phyloP scores from a whole-genome alignment of 106 monocot genomes.

The Platanthera zijinensis region DNA sequence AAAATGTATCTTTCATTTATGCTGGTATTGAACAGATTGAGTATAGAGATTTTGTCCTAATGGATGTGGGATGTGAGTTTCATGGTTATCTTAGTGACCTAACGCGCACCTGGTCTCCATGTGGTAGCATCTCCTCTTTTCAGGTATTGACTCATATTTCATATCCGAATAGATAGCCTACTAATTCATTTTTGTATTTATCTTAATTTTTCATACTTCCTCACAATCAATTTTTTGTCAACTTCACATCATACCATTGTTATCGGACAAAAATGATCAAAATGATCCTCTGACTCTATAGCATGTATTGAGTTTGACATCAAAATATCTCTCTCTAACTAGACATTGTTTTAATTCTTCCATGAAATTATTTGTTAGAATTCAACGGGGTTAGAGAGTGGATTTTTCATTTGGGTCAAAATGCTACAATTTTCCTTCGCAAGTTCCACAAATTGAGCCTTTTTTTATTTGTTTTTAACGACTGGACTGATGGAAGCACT shows the following conservation, averaged over 20 bases:
- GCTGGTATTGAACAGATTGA: conserved; percentile 48
- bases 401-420: no score
- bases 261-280: no score
- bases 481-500: no score
- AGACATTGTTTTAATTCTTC: no score
- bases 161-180: not conserved
- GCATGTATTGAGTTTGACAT: no score
- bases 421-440: no score
- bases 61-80: conserved; percentile 97
- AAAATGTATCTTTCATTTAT: conserved; percentile 7
- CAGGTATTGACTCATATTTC: conserved; percentile 31
- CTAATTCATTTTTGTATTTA: not conserved
- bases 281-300: no score
- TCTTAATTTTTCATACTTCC: not conserved
- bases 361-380: no score
- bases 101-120: conserved; percentile 86
- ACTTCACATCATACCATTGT: not conserved
- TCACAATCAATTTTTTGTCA: not conserved
- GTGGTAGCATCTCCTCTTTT: conserved; percentile 59
- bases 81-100: conserved; percentile 97
- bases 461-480: no score
- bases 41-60: conserved; percentile 73
- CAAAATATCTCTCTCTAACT: no score
- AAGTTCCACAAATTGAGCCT: no score
- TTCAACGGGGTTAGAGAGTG: no score